Evolutionary conservation across 1,139 yeast genomes (phyloP), one percentile per base, ranked within the genome.

Genomic region (Hyphopichia pseudoburtonii): DNA sequence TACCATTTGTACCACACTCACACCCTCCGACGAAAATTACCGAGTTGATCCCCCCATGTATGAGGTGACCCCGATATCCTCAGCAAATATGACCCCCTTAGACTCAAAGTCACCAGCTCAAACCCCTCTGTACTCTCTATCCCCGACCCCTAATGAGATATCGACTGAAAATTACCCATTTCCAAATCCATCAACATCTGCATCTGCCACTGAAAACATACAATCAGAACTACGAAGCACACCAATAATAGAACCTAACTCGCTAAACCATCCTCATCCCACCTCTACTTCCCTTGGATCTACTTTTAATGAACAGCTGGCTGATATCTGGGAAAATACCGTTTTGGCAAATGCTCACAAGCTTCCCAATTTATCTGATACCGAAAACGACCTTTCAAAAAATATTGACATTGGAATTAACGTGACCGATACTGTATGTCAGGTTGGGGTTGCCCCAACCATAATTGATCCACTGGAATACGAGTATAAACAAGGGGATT

Each of bases 331-430:
- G 73, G 72, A 70, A 41, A 64, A 67, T 39, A 70, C 74, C 7
- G 65, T 71, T 7, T 52, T 70, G 16, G 74, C 74, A 28, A 69
- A 70, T 44, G 70, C 64, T 3, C 74, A 71, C 49, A 60, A 57
- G 39, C 51, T 71, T 28, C 64, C 64, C 14, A 68, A 69, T 43
- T 47, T 70, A 34, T 52, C 66, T 19, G 55, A 56, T 19, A 44
- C 53, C 15, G 54, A 57, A 39, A 60, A 58, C 41, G 43, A 46
- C 9, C 45, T 57, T 25, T 54, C 64, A 23, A 54, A 58, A 28
- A 44, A 56, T 19, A 51, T 71, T 37, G 57, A 66, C 5, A 52
- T 70, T 8, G 50, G 59, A 33, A 59, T 70, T 23, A 49, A 51
- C 12, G 60, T 70, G 17, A 70, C 76, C n/a, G 63, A 62, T 33